Evolutionary conservation across 768 basidiomycete genomes (phyloP), one percentile per base, ranked within the genome.

Genomic region (Termitomyces heimii): DNA sequence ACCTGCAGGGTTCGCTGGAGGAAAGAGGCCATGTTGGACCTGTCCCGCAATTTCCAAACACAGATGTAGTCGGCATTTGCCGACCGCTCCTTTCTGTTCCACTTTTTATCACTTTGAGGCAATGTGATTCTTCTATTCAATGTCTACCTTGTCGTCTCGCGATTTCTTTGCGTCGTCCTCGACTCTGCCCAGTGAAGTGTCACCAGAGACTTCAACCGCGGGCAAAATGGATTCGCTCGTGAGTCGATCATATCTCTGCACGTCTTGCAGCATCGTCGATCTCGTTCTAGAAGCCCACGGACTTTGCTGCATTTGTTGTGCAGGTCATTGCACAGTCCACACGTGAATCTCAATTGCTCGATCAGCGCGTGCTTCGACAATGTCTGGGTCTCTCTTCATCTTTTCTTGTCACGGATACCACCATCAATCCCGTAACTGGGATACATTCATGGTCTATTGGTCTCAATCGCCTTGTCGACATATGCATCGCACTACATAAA

Each of bases 351-450:
- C 63, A 63, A 20, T 52, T 69, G 2, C 78, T 91, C 31, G 82
- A 89, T 69, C 89, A 92, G 71, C 64, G 65, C 14, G 64, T 79
- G 37, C 74, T 92, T 42, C 81, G 86, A 55, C 81, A 81, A 37
- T 87, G 83, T 65, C 73, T 92, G 47, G 78, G 77, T 16, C 82
- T 91, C 39, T 80, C 90, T 14, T 85, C 90, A 1, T 88, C 89
- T n/a, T 90, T 86, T 66, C 81, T 92, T 45, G 68, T 93, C 57
- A 84, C 89, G 13, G 90, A 93, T 70, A 78, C 80, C 0, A 84
- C 82, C 56, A 89, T 77, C 61, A 83, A 84, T 64, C 75, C 82
- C 0, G 77, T 78, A 35, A 66, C 66, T 0, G 91, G 89, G 0
- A 70, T 84, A 26, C 60, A 64, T 14, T 80, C 83, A 9, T 93